Evolutionary conservation across 768 basidiomycete genomes (phyloP), one percentile per base, ranked within the genome.

Genomic region (Collybia mongolica): DNA sequence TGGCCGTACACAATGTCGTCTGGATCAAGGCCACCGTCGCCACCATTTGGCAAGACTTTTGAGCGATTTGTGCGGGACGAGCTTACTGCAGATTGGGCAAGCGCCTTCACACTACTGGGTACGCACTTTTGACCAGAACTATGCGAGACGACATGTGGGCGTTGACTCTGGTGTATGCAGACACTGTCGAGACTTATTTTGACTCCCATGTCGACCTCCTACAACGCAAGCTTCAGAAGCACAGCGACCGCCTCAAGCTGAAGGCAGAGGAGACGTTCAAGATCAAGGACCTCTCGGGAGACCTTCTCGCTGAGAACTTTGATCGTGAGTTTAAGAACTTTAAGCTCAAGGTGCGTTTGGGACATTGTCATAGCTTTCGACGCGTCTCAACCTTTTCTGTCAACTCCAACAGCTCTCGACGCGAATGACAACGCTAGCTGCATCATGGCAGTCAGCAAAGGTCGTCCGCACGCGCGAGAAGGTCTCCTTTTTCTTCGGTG

Each of bases 151-250:
- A 49, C 22, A 70, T 68, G 62, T 62, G 61, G 52, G 44, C 51
- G 28, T 55, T 61, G 35, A 64, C 52, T 43, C 26, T 58, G 36
- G 26, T 60, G 42, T 44, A 48, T 24, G 11, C 60, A 95, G 94
- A 97, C 68, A 96, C 94, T 7, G 74, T 94, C 65, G 94, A 97
- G 70, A 97, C 94, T 0, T 97, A 88, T 63, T 96, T 94, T 64
- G 93, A 98, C 71, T 93, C 93, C 1, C 86, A 90, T 64, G 73
- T 90, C 54, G 90, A 90, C 64, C 75, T 92, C 14, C 68, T 90
- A 3, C 90, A 96, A 65, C 84, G 94, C 37, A 84, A 83, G 50
- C 77, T 96, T 23, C 88, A 90, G 67, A 94, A 88, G 49, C 93
- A 93, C 61, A 84, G 90, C 57, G 90, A 93, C 53, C 76, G 82